Conservation (phyloP, 306 rosid genomes). For the Cicer chorassanicum region DNA sequence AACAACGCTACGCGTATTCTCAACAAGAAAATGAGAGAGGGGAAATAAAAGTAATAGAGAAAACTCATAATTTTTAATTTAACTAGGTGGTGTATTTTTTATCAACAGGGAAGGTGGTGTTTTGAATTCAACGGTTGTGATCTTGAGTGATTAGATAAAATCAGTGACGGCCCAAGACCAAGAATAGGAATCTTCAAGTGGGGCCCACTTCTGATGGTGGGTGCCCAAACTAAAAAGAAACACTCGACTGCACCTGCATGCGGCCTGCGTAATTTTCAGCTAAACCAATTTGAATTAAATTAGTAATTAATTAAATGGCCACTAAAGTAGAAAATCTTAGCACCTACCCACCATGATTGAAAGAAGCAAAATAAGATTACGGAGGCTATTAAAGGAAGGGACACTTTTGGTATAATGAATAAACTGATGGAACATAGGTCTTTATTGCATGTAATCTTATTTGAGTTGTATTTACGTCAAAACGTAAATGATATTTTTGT, state of each 20-base stretch:
- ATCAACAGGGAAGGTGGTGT: too few relatives aligned
- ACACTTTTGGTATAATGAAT: conserved; percentile 45
- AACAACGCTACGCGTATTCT: conserved; percentile 23
- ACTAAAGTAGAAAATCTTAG: conserved; percentile 40
- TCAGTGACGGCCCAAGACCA: conserved; percentile 48
- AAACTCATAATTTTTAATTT: too few relatives aligned
- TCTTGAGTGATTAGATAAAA: conserved; percentile 38
- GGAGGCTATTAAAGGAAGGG: conserved; percentile 36
- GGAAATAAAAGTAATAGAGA: too few relatives aligned
- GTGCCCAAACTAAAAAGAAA: conserved; percentile 48
- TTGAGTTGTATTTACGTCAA: too few relatives aligned
- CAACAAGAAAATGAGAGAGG: conserved; percentile 1
- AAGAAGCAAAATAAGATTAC: conserved; percentile 2
- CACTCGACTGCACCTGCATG: conserved; percentile 42
- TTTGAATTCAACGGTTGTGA: conserved; percentile 51
- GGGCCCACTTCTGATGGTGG: conserved; percentile 48
- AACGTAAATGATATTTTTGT: too few relatives aligned
- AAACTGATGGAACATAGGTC: too few relatives aligned
- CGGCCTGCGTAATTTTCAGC: conserved; percentile 38
- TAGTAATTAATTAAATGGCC: conserved; percentile 12
- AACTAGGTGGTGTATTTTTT: too few relatives aligned
- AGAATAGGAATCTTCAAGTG: conserved; percentile 49
- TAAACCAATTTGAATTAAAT: conserved; percentile 4
- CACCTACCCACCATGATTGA: conserved; percentile 40
- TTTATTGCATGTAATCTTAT: accelerated